Evolutionary conservation across 306 rosid species (phyloP), one percentile per base, ranked within the genome.

Genomic region (Quercus agrifolia): DNA sequence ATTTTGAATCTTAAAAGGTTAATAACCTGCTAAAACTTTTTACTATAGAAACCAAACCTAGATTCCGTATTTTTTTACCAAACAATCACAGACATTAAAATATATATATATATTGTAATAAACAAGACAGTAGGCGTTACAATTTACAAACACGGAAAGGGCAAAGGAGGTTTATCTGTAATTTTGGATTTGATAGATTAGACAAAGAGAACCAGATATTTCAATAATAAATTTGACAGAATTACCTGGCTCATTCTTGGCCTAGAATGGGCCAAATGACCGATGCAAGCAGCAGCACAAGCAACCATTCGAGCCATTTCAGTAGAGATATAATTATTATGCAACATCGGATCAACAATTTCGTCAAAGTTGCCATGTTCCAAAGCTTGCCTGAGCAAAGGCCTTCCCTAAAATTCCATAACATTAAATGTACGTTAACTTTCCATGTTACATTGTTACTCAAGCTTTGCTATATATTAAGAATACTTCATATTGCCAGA

Each of bases 231-330:
- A 17, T 10, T 58, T 51, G 33, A 44, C 6, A 25, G 57, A 20
- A 17, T 71, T 74, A 87, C 96, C 90, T 86, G 90, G 77, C 96
- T 89, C 90, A 89, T 89, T 75, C 63, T 85, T 44, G 96, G 93
- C 11, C 92, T 89, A n/a, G 66, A 84, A 75, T 83, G 85, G 61
- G 77, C 87, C 56, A 91, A 85, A 73, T 87, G 75, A 35, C 90
- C 83, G 61, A 91, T 85, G 15, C 90, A 89, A 77, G 81, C 87
- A 74, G 91, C 84, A 54, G 90, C 91, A 23, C 89, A 89, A 15
- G 91, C 83, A 77, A 82, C 59, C 91, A 91, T 84, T 77, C 83
- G 86, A 19, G 62, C 66, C 88, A 89, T 78, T 87, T 91, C 92
- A 5, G 55, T 71, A 15, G 64, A 18, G 80, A 84, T 63, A 55